Conservation (phyloP, 352 stramenopile species). For the Phytophthora uliginosa region DNA sequence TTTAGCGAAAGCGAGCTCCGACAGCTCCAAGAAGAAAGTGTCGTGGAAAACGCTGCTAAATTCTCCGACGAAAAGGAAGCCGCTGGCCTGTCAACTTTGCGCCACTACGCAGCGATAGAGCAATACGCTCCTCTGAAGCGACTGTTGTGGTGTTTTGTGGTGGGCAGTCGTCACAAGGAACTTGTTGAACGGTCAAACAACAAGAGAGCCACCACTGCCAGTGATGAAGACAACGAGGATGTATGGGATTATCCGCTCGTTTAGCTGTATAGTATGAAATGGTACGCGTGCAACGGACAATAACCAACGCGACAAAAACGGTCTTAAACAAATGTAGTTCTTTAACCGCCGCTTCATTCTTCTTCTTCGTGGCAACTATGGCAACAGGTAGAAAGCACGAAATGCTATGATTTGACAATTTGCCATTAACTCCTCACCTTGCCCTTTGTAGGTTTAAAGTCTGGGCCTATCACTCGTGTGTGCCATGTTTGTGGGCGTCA, state of each 20-base stretch:
- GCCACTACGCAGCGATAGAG: constrained; percentile 62
- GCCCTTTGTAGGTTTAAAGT: constrained; percentile 39
- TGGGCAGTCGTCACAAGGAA: constrained; percentile 34
- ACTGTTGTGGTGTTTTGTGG: constrained; percentile 72
- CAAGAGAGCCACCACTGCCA: constrained; percentile 4
- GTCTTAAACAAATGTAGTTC: background rate
- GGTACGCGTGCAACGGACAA: constrained; percentile 12
- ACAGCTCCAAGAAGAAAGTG: constrained; percentile 44
- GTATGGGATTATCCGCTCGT: constrained; percentile 74
- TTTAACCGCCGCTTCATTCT: background rate
- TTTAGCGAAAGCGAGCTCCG: constrained; percentile 67
- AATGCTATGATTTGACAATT: background rate
- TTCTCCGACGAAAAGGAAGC: constrained; percentile 39
- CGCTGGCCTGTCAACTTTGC: constrained; percentile 51
- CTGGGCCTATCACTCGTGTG: constrained; percentile 72
- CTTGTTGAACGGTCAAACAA: constrained; percentile 31
- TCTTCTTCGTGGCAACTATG: background rate
- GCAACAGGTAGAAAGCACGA: background rate
- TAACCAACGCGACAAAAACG: constrained; percentile 3
- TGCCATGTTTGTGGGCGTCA: constrained; percentile 86
- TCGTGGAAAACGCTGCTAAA: constrained; percentile 44
- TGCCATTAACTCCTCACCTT: background rate
- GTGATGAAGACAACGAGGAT: constrained; percentile 54
- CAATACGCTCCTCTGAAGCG: constrained; percentile 64
- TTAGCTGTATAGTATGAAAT: constrained; percentile 12